Base-by-base conservation (phyloP, 768 basidiomycete genomes). In the Galerina sulciceps region DNA sequence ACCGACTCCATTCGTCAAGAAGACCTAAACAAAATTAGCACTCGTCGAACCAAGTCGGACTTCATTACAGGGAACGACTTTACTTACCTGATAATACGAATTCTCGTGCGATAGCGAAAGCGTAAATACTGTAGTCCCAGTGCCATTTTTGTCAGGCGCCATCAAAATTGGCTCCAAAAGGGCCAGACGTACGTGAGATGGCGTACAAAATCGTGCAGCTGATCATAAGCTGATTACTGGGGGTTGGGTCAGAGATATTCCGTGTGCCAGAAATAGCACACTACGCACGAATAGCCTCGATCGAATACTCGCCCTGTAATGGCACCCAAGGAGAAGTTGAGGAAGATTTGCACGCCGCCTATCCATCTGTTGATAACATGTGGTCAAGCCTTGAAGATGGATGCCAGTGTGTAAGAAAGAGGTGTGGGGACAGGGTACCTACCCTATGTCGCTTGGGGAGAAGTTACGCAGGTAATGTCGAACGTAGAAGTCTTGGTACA, bases 291-390 rank as follows among this genome's bases (percentile, higher is more conserved):
- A 60, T 82, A 81, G 43, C 85, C 85, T 41, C 73, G 76, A 53
- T 86, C 85, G 64, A 85, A 83, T 8, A 78, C 55, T 35, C 73
- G 69, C 13, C 85, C 85, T 2, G 78, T 73, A 38, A 81, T 51
- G 40, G 81, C 71, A 1, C 84, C 84, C 23, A 75, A 69, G 4
- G 76, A 72, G 57, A 85, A 80, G 6, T 80, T 75, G 17, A 85
- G 65, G 57, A 81, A 81, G 15, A 82, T 73, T 61, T 87, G 84
- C 0, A 75, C 66, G 3, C 84, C 82, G 6, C 85, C 86, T 40
- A 87, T 79, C 78, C 78, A 79, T 26, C 78, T 79, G 36, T 23
- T 51, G 17, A 36, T 26, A 14, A 9, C 22, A 34, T 10, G 5
- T 26, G 9, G n/a, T 17, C 11, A 20, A 31, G 20, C 18, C 1